Base-by-base conservation (phyloP, 2,329 filamentous ascomycete species). In the Verticillium nonalfalfae region DNA sequence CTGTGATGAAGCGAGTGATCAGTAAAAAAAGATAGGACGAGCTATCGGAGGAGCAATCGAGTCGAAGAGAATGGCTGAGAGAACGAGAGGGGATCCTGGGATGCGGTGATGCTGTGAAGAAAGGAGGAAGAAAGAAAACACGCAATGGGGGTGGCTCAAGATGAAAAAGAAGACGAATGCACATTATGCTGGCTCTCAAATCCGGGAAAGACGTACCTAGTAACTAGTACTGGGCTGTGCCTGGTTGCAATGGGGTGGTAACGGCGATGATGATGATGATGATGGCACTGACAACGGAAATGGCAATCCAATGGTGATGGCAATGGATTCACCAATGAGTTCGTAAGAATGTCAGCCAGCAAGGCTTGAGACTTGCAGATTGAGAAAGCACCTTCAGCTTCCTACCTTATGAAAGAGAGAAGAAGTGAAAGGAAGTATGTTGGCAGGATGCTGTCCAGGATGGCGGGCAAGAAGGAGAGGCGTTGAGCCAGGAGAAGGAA, bases 11-110 rank as follows among this genome's bases (percentile, higher is more conserved):
- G 81, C 78, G 80, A 84, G 78, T 72, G 78, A 73, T 73, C 71
- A 76, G 76, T 80, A 79, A 81, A 78, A 81, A 78, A 81, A 81
- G 78, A 84, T 82, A 79, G 80, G 79, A 78, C 79, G 75, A 82
- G 80, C 79, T 84, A 83, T 79, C 77, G 56, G 60, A 59, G 57
- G 74, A 83, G 80, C 82, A 84, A 85, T 68, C 63, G 67, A 68
- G 71, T 72, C 71, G 73, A 67, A 79, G 77, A 78, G 77, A 76
- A 70, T 74, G 74, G 71, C 71, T 74, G 40, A 63, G 58, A 61
- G 57, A 64, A 58, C 59, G 58, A 45, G 57, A 54, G 18, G 55
- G 54, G 40, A 59, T 52, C 15, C 13, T 21, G 74, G 73, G 70
- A 71, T 73, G 70, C 72, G 77, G 74, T 74, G 80, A 79, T 83